These are phyloP conservation scores for Noccaea bulbosa DNA, from an alignment of 345 rosid genomes.

Conservation along the genomic window DNA sequence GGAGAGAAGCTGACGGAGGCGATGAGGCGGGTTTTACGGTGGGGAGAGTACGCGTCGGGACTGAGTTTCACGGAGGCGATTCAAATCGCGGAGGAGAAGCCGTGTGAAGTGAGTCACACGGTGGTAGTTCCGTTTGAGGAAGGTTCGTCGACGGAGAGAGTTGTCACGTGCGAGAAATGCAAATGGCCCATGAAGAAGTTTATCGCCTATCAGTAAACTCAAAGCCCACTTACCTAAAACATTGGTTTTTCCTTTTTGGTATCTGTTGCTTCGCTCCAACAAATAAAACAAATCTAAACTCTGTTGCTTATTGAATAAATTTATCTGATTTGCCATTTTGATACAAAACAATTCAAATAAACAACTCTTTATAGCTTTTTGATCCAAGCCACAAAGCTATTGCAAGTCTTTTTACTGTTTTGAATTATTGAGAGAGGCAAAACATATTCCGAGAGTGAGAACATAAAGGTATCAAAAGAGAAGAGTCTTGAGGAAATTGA, in stretches of 20 bases:
- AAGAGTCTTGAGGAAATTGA: slow-evolving; percentile 18
- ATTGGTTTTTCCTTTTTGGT: not conserved
- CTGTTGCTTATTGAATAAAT: too few species aligned
- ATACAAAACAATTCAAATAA: too few species aligned
- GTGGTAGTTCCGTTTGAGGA: slow-evolving; percentile 50
- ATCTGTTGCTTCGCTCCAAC: not conserved
- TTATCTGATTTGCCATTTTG: too few species aligned
- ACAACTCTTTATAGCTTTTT: too few species aligned
- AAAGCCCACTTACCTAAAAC: not conserved
- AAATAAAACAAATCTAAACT: too few species aligned
- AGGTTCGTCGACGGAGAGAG: slow-evolving; percentile 36
- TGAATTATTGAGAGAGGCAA: slow-evolving; percentile 32
- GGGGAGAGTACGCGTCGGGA: slow-evolving; percentile 57
- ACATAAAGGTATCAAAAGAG: slow-evolving; percentile 7
- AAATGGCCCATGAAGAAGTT: slow-evolving; percentile 65
- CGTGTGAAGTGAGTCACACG: slow-evolving; percentile 52
- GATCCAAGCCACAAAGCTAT: too few species aligned
- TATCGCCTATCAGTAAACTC: slow-evolving; percentile 54
- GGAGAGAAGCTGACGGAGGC: slow-evolving; percentile 47
- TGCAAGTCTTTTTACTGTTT: too few species aligned
- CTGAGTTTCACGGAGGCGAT: slow-evolving; percentile 59
- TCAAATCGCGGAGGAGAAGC: slow-evolving; percentile 43
- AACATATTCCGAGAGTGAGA: slow-evolving; percentile 21
- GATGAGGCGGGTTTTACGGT: slow-evolving; percentile 48
- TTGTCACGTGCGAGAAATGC: slow-evolving; percentile 61